phyloP scores from a whole-genome alignment of 495 filamentous ascomycete species.

The Penicillium longicatenatum region DNA sequence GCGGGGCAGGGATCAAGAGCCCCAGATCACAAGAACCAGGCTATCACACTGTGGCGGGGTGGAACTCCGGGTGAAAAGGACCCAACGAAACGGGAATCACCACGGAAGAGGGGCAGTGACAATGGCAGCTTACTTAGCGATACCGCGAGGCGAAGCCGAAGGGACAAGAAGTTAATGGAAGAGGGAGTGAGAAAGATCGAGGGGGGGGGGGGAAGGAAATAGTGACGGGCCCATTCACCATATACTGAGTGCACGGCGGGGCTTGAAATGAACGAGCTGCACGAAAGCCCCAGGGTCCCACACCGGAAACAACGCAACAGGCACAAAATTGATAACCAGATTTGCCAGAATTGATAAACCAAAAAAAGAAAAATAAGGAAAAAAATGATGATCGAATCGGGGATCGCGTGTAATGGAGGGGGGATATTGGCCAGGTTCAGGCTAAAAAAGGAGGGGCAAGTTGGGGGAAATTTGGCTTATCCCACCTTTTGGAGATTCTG shows the following conservation, averaged over 20 bases:
- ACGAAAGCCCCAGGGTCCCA: constrained; percentile 6
- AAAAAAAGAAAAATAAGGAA: constrained; percentile 12
- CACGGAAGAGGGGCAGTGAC: background rate
- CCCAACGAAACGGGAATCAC: background rate
- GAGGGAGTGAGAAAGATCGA: background rate
- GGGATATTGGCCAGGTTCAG: constrained; percentile 7
- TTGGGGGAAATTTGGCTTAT: constrained; percentile 11
- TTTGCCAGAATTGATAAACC: background rate
- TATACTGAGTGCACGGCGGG: constrained; percentile 20
- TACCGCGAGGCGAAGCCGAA: constrained; percentile 4
- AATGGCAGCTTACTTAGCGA: constrained; percentile 1
- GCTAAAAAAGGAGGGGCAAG: constrained; percentile 24
- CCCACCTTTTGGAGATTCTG: constrained; percentile 15
- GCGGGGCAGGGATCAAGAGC: constrained; percentile 1
- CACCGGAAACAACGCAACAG: constrained; percentile 11
- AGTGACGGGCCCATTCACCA: constrained; percentile 7
- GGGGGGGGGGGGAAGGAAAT: background rate
- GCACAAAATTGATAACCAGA: constrained; percentile 4
- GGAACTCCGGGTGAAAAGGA: background rate
- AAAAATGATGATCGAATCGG: constrained; percentile 14
- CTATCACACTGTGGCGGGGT: background rate
- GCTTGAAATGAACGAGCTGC: constrained; percentile 1
- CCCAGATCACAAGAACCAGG: constrained; percentile 2
- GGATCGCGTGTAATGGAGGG: constrained; percentile 18
- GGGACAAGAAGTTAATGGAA: constrained; percentile 3